Evolutionary conservation across 805 yeast species (phyloP), one percentile per base, ranked within the genome.

Genomic region (Lachancea meyersii): DNA sequence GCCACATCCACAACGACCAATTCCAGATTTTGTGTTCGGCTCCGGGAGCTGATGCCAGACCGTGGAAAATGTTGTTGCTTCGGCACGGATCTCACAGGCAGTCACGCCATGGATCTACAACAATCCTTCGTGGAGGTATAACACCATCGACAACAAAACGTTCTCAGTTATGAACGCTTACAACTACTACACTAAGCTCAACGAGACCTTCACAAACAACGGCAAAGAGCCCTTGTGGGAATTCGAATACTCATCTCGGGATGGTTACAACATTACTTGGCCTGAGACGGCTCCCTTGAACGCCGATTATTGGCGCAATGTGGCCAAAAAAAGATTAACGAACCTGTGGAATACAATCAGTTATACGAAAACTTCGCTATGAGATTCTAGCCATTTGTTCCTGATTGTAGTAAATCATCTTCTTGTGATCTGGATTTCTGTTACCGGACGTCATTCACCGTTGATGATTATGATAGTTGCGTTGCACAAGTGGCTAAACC

Each of bases 51-150:
- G 62, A 60, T 46, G 57, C 62, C 3, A 67, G 68, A 42, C 61
- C 68, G 19, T 68, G 28, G 72, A 68, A 4, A 63, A 65, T 27
- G 79, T 75, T 3, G 49, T 80, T 26, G 72, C 73, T 50, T 70
- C 75, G 65, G 80, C 82, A 1, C 80, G 81, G 79, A 70, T 80
- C 44, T 71, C 76, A 3, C 87, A 78, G 45, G 76, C 86, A 0
- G 74, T 82, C 33, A 79, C 86, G 7, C 85, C 87, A 8, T 68
- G 70, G 53, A 61, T 67, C 7, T 69, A 76, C 38, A 70, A 73
- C 49, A 82, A 82, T 57, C 89, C 89, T 5, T 72, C 79, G 17
- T 82, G 85, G 83, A 73, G 84, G 57, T 80, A 79, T 62, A 82
- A 82, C 53, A 78, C 77, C 50, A 79, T 82, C 41, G 86, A 82